phyloP scores from a whole-genome alignment of 148 eudicot genomes.

The Camellia granthamiana region DNA sequence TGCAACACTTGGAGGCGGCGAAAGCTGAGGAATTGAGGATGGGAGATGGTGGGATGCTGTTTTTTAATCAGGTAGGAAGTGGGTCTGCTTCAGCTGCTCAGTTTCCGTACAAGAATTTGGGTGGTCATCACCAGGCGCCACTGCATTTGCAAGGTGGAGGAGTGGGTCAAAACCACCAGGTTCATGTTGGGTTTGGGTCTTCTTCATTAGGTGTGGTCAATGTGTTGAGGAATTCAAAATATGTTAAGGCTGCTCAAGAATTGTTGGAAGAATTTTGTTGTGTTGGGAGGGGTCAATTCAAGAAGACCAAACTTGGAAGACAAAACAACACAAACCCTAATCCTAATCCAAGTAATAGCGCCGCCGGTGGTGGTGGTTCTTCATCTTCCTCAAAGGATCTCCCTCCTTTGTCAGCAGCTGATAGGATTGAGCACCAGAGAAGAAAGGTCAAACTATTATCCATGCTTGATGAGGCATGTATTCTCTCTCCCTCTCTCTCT shows the following conservation, averaged over 20 bases:
- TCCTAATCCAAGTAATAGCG: constrained; percentile 32
- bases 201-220: constrained; percentile 57
- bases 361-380: constrained; percentile 29
- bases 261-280: constrained; percentile 85
- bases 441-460: constrained; percentile 91
- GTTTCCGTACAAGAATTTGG: constrained; percentile 40
- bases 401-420: constrained; percentile 65
- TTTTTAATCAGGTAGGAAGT: constrained; percentile 42
- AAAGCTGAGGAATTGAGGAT: constrained; percentile 60
- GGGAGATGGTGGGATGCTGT: constrained; percentile 44
- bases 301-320: constrained; percentile 43
- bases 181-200: constrained; percentile 57
- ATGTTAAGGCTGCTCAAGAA: constrained; percentile 74
- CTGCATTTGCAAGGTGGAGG: constrained; percentile 25
- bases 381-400: constrained; percentile 48
- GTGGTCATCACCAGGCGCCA: constrained; percentile 8
- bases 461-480: constrained; percentile 95
- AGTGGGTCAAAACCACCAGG: constrained; percentile 30
- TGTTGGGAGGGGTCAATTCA: constrained; percentile 72
- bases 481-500: constrained; percentile 18
- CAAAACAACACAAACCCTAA: constrained; percentile 29
- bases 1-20: constrained; percentile 59
- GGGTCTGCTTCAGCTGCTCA: constrained; percentile 24
- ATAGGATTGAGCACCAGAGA: constrained; percentile 89
- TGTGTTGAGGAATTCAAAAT: constrained; percentile 70